Base-by-base conservation (phyloP, 1,284 basidiomycete species). In the Papiliotrema laurentii region DNA sequence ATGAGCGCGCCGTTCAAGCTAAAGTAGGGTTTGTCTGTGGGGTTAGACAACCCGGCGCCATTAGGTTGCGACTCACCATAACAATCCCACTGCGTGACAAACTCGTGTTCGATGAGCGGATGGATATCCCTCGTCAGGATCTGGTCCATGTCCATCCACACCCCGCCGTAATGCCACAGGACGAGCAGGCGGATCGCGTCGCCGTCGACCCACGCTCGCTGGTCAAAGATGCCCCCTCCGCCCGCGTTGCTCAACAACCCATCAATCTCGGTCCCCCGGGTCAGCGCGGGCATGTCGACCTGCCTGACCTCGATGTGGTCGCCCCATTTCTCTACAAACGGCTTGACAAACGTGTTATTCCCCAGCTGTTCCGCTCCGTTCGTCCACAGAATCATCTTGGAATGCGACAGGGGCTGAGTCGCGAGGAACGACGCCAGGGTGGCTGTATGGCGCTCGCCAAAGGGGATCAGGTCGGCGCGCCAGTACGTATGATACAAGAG, bases 61-160 rank as follows among this genome's bases (percentile, higher is more conserved):
- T 26, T 27, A 41, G 34, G 16, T 19, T 14, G n/a, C 4, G 3
- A 74, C 84, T 54, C 66, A 91, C 89, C 88, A 66, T 92, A 93
- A 68, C 91, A 96, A 66, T 96, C 92, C 92, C 91, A 94, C 68
- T 94, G 89, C 1, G 86, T 90, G 16, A 96, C 87, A 69, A 91
- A 97, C 71, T 97, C 92, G 63, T 87, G 86, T 70, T 94, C 91
- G 6, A 86, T 75, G 48, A 96, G 75, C 4, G 89, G 87, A 4
- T 83, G 77, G 21, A 96, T 75, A 71, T 89, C 86, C 45, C 91
- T 76, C 37, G 89, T 91, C 54, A 94, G 72, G 49, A 97, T 78
- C 58, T 86, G 86, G 72, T 96, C 92, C 89, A 96, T 94, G 69
- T 97, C 91, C 53, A 94, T 80, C 92, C 92, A 97, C 28, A 91